Percentiles rank a stretch among this genome's conserved stretches.
These are phyloP conservation scores for Coccomyxa sp. DNA, from an alignment of 139 green algal species.

Conservation along the genomic window DNA sequence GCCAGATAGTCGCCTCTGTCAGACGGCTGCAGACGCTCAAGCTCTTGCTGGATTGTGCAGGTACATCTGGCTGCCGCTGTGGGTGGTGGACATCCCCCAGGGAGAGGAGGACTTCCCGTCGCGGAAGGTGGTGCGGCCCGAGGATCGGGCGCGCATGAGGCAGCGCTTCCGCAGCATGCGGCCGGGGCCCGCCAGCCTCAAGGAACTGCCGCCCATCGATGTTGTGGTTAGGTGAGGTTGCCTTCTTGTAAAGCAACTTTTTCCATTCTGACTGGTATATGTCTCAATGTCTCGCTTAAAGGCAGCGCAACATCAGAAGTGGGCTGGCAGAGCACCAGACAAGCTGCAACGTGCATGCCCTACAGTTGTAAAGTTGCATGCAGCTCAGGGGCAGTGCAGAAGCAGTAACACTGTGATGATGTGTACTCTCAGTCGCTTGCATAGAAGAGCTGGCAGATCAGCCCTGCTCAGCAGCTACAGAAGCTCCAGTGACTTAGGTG, in stretches of 20 bases:
- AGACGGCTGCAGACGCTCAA: not conserved
- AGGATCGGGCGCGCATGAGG: not conserved
- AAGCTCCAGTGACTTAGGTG: not conserved
- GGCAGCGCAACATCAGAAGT: not conserved
- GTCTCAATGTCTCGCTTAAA: not conserved
- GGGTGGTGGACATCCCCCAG: constrained; percentile 8
- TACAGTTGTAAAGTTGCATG: not conserved
- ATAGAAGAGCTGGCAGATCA: too few species aligned
- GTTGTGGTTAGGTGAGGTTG: not conserved
- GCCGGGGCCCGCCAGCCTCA: not conserved
- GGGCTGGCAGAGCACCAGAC: not conserved
- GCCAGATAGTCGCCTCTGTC: not conserved
- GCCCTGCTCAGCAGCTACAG: not conserved
- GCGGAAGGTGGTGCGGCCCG: not conserved
- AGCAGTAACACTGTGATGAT: not conserved
- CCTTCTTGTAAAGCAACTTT: not conserved
- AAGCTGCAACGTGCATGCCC: not conserved
- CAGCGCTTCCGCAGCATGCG: not conserved
- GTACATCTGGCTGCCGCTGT: constrained; percentile 38
- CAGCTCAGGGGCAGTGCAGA: not conserved
- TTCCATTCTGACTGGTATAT: not conserved
- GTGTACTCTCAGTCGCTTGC: not conserved
- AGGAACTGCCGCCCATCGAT: not conserved
- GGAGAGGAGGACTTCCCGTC: not conserved
- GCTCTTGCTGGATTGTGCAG: not conserved